Base-by-base conservation (phyloP, 495 filamentous ascomycete genomes). In the Oleoguttula mirabilis region DNA sequence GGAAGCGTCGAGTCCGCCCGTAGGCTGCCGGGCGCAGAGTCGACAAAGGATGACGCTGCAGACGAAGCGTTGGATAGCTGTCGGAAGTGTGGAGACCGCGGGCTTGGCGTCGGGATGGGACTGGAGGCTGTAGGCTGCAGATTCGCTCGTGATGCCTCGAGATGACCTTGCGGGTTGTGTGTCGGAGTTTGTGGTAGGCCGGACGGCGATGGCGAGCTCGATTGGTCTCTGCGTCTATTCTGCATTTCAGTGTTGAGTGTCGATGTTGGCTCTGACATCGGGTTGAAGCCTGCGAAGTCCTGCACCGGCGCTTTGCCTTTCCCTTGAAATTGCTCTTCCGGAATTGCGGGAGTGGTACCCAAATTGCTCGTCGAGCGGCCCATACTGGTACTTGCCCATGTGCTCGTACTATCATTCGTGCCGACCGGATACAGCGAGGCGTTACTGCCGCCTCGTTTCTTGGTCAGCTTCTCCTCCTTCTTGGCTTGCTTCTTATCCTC, bases 221-320 rank as follows among this genome's bases (percentile, higher is more conserved):
- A 6, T 36, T 6, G 20, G 27, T 17, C 17, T 36, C 10, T 10
- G 24, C 23, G 21, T 8, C 22, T 4, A 7, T 48, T 27, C 1
- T 21, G 14, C 17, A 47, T 31, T 32, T 56, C 47, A 1, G 37
- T 43, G 36, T 57, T 60, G 24, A 61, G 36, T 10, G 57, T 60
- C 0, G 55, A 57, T 7, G 56, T 58, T 1, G 56, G 55, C 28
- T 63, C 60, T 32, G 24, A 49, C 7, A 60, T 32, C 5, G 57
- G 52, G 38, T 61, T 56, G 47, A 56, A 55, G 12, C 57, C 51
- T 3, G 48, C 53, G 20, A 49, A 47, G 20, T 57, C 59, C 38
- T 84, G 78, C 39, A 87, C 86, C 17, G 86, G 73, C 6, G 66
- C 79, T 56, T 96, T 96, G 2, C 88, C 88, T 60, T 95, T 95